Base-by-base conservation (phyloP, 371 early-diverging fungal species). In the Catenaria anguillulae region DNA sequence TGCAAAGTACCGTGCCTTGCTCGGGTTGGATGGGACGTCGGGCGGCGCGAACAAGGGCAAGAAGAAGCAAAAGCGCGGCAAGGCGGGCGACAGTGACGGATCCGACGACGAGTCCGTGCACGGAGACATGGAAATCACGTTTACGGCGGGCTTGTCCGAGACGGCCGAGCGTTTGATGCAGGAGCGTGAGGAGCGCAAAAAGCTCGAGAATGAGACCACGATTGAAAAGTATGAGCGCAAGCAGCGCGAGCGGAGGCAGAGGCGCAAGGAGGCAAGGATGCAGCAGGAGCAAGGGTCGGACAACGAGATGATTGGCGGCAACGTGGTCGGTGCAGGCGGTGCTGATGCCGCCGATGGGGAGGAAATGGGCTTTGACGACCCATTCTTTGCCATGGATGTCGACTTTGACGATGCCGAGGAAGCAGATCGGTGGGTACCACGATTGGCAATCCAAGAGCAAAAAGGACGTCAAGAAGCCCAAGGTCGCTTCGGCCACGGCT, bases 71-170 rank as follows among this genome's bases (percentile, higher is more conserved):
- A 8, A 31, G 15, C 12, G 52, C 10, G 31, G 52, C 31, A 42
- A 34, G 13, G 36, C 52, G 12, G 55, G n/a, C 13, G 66, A 64
- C 12, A 73, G 70, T 13, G 71, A 71, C 31, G 72, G 72, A 0
- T 71, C 68, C 40, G 75, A 73, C 17, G 78, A 78, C 54, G 79
- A 80, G 34, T 90, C 46, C 2, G 43, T 23, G 19, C 19, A n/a
- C 29, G 45, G 50, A n/a, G 66, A 95, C 54, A 89, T 97, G 92
- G 92, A 97, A 70, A 92, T 96, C 54, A 89, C 94, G 13, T 97
- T 97, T 65, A 81, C 89, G 10, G 93, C 97, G 40, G 97, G 94
- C 61, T 68, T 97, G 63, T 84, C 81, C 55, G 87, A 89, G 70
- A 76, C 74, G 26, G 87, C 83, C 1, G 75, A 77, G 15, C 77